Evolutionary conservation across 2,329 filamentous ascomycete genomes (phyloP).

Genomic region (Coniella vitis): DNA sequence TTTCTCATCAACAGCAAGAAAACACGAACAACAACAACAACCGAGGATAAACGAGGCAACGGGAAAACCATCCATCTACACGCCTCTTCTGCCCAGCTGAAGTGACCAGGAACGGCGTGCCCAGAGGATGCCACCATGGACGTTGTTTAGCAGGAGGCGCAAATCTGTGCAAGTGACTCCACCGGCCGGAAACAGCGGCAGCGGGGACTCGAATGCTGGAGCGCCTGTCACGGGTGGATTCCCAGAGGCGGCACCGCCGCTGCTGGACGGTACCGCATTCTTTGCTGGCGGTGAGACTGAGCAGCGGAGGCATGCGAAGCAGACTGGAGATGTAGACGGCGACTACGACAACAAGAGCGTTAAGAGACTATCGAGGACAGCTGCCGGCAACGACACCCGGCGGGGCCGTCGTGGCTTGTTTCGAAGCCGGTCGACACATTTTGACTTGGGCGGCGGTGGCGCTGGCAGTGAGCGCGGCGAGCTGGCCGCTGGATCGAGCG

Average conservation of each 20-base stretch:
- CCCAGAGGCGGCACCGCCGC: neutral
- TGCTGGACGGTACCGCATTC: too few relatives aligned
- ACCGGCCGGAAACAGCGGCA: neutral
- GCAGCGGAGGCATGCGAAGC: neutral
- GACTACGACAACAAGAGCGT: neutral
- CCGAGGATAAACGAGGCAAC: too few relatives aligned
- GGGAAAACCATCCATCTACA: too few relatives aligned
- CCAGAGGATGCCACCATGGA: slow-evolving; percentile 6
- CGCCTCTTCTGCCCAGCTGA: too few relatives aligned
- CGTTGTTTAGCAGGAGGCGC: slow-evolving; percentile 4
- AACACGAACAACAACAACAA: too few relatives aligned
- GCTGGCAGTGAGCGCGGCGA: neutral
- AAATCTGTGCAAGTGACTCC: neutral
- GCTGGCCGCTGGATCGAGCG: neutral
- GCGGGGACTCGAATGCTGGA: neutral
- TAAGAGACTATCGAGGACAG: neutral
- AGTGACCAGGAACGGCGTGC: too few relatives aligned
- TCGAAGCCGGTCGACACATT: slow-evolving; percentile 9
- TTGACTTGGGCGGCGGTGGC: neutral
- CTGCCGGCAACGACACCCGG: neutral
- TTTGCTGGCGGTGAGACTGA: too few relatives aligned
- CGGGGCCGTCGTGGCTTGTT: slow-evolving; percentile 1
- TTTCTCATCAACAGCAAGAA: too few relatives aligned
- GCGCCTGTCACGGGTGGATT: neutral
- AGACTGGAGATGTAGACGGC: neutral